Evolutionary conservation across 208 protist species (phyloP).

Genomic region (Leishmania amazonensis): DNA sequence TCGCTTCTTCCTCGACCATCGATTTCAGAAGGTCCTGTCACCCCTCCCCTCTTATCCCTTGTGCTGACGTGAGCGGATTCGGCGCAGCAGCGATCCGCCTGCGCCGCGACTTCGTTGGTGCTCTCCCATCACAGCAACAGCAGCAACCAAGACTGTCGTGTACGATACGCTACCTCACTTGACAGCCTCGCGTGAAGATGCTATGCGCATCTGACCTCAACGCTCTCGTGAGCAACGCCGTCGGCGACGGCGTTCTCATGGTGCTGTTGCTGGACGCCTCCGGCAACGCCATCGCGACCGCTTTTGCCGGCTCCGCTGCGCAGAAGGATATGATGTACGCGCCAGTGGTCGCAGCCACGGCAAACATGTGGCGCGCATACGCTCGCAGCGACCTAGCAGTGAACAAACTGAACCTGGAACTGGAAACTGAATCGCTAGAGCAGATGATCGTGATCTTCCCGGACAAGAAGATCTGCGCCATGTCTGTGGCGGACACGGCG

Average conservation of each 20-base stretch:
- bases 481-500: constrained; percentile 65
- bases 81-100: background rate
- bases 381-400: constrained; percentile 54
- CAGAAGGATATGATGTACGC: constrained; percentile 43
- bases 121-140: background rate
- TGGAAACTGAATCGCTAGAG: constrained; percentile 73
- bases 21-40: background rate
- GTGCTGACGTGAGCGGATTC: background rate
- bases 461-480: constrained; percentile 71
- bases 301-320: constrained; percentile 26
- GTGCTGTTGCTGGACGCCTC: constrained; percentile 58
- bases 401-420: constrained; percentile 61
- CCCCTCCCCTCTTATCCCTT: background rate
- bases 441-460: constrained; percentile 71
- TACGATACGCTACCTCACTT: background rate
- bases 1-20: background rate
- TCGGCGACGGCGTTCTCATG: constrained; percentile 65
- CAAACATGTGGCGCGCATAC: constrained; percentile 84
- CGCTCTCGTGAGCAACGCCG: constrained; percentile 36
- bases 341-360: constrained; percentile 55
- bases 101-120: background rate
- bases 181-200: constrained; percentile 35
- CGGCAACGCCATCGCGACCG: constrained; percentile 62
- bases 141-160: background rate
- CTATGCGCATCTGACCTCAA: constrained; percentile 73